A percentile compares a stretch with the other conserved stretches of the same genome.
phyloP scores from a whole-genome alignment of 257 asterid species.

The Solanum commersonii region DNA sequence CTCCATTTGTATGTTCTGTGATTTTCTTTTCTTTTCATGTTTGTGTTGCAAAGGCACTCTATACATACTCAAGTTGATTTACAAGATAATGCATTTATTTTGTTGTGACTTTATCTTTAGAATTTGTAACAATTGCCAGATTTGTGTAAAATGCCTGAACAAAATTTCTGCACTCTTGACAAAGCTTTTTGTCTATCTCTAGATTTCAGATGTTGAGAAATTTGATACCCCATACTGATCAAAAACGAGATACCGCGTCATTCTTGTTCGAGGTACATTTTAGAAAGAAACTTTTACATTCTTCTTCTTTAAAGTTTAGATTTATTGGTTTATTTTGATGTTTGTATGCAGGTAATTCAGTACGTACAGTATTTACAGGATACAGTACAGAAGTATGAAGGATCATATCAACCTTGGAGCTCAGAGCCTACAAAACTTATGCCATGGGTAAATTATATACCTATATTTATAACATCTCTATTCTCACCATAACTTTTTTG shows the following conservation, averaged over 20 bases:
- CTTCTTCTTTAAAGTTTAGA: neutral
- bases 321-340: neutral
- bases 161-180: neutral
- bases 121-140: neutral
- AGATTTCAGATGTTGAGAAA: conserved; percentile 88
- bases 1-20: neutral
- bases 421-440: neutral
- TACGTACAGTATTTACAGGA: neutral
- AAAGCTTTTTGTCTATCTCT: conserved; percentile 1
- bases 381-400: neutral
- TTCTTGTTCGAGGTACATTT: neutral
- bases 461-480: neutral
- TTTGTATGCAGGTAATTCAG: neutral
- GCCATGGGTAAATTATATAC: neutral
- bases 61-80: neutral
- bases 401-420: neutral
- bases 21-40: neutral
- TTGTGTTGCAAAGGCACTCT: neutral
- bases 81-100: neutral
- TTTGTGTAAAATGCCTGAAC: neutral
- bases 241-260: conserved; percentile 26
- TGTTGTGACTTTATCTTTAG: neutral
- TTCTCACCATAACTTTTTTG: neutral
- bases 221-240: conserved; percentile 77
- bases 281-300: neutral